Percentiles rank a stretch among this genome's conserved stretches.
phyloP scores from a whole-genome alignment of 1,284 basidiomycete genomes.

The Naganishia albida region DNA sequence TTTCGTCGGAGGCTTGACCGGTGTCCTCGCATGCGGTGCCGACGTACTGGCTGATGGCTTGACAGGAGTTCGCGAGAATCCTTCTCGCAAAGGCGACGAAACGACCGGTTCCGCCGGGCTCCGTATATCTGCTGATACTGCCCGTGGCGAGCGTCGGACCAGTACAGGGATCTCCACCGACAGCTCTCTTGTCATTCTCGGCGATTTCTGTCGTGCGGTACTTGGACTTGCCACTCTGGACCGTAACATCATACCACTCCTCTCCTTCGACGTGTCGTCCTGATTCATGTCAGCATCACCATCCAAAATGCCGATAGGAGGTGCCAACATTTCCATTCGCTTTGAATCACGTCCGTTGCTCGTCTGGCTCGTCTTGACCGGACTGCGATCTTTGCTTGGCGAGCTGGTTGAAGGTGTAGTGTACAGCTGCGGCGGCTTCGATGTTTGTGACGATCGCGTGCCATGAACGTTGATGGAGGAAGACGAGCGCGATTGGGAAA shows the following conservation, averaged over 20 bases:
- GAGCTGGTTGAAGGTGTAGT: not conserved
- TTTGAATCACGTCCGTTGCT: not conserved
- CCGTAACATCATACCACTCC: too few relatives aligned
- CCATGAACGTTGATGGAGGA: not conserved
- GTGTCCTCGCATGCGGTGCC: not conserved
- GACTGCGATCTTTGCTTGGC: not conserved
- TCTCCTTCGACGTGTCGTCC: too few relatives aligned
- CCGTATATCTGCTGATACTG: not conserved
- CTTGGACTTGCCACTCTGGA: too few relatives aligned
- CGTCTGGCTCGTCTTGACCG: slow-evolving; percentile 4
- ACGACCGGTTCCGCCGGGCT: not conserved
- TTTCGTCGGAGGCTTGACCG: not conserved
- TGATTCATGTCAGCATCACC: slow-evolving; percentile 5
- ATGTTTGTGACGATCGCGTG: not conserved
- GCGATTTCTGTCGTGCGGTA: too few relatives aligned
- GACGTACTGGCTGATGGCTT: not conserved
- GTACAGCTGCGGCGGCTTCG: not conserved
- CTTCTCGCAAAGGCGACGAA: not conserved
- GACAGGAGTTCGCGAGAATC: too few relatives aligned
- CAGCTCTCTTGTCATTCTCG: not conserved
- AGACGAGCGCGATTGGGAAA: not conserved
- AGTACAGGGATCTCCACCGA: slow-evolving; percentile 3
- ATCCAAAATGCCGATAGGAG: not conserved
- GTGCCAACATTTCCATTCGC: slow-evolving; percentile 4
- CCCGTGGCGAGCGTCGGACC: not conserved